Evolutionary conservation across 2,329 filamentous ascomycete species (phyloP).

Genomic region (Chrysoporthe cubensis): DNA sequence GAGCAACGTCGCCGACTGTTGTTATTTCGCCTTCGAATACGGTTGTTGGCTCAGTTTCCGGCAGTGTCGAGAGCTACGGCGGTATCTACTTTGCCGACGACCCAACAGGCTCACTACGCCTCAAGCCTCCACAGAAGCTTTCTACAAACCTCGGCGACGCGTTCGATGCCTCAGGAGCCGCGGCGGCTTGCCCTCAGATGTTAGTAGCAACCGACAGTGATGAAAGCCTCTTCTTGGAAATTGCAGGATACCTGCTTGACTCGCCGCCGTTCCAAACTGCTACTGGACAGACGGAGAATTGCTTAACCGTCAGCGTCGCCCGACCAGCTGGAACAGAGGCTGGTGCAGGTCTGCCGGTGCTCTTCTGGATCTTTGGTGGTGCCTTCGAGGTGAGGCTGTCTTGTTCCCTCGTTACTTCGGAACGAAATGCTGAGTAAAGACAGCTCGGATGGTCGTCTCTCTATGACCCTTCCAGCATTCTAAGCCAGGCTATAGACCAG

Average conservation of each 20-base stretch:
- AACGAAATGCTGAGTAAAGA: background rate
- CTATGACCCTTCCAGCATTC: constrained; percentile 56
- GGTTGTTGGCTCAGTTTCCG: constrained; percentile 51
- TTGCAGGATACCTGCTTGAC: constrained; percentile 56
- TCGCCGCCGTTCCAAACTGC: constrained; percentile 61
- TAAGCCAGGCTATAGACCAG: constrained; percentile 49
- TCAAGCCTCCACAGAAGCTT: constrained; percentile 69
- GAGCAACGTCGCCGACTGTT: constrained; percentile 49
- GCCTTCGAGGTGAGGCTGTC: constrained; percentile 54
- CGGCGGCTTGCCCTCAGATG: constrained; percentile 74
- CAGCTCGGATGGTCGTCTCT: constrained; percentile 51
- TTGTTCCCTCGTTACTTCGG: background rate
- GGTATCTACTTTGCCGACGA: constrained; percentile 77
- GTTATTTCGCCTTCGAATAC: constrained; percentile 57
- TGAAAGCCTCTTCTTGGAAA: constrained; percentile 40
- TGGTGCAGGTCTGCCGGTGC: constrained; percentile 63
- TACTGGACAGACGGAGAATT: constrained; percentile 64
- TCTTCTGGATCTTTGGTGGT: constrained; percentile 74
- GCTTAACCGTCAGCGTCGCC: constrained; percentile 63
- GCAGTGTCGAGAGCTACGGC: constrained; percentile 67
- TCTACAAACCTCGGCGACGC: constrained; percentile 58
- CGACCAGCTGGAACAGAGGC: constrained; percentile 60
- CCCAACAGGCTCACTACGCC: constrained; percentile 66
- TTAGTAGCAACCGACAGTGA: constrained; percentile 56
- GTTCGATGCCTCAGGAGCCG: constrained; percentile 60